A percentile compares a stretch with the other conserved stretches of the same genome.
Conservation (phyloP, 352 stramenopile species). For the Globisporangium abappressorium region DNA sequence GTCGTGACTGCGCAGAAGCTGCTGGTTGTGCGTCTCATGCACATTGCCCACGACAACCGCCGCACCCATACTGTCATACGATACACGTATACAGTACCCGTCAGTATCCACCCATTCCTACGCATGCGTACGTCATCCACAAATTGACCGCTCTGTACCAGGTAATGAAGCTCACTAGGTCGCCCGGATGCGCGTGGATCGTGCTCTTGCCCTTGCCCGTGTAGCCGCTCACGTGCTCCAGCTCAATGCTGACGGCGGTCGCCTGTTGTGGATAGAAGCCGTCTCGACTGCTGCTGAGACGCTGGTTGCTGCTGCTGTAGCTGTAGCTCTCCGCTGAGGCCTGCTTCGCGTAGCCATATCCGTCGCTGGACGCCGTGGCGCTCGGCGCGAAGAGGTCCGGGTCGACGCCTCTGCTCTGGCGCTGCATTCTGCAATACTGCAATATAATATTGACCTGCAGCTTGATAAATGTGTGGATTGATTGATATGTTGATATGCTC, state of each 20-base stretch:
- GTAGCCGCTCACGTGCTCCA: conserved; percentile 67
- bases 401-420: conserved; percentile 33
- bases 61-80: conserved; percentile 39
- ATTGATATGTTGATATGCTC: too few relatives aligned
- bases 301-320: conserved; percentile 11
- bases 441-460: background rate
- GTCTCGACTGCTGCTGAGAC: conserved; percentile 16
- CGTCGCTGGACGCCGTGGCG: conserved; percentile 12
- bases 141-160: conserved; percentile 23
- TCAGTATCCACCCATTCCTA: background rate
- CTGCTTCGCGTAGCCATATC: background rate
- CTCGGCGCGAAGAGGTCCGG: conserved; percentile 57
- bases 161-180: conserved; percentile 52
- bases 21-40: conserved; percentile 46
- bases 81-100: background rate
- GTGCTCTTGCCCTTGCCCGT: conserved; percentile 54
- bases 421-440: conserved; percentile 23
- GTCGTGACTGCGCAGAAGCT: conserved; percentile 50
- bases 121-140: background rate
- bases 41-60: conserved; percentile 52
- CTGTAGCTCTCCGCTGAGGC: conserved; percentile 6
- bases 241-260: conserved; percentile 34
- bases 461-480: background rate
- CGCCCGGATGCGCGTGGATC: conserved; percentile 47
- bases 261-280: conserved; percentile 4